These are phyloP conservation scores for Erodium trifolium DNA, from an alignment of 441 rosid genomes.

Conservation along the genomic window DNA sequence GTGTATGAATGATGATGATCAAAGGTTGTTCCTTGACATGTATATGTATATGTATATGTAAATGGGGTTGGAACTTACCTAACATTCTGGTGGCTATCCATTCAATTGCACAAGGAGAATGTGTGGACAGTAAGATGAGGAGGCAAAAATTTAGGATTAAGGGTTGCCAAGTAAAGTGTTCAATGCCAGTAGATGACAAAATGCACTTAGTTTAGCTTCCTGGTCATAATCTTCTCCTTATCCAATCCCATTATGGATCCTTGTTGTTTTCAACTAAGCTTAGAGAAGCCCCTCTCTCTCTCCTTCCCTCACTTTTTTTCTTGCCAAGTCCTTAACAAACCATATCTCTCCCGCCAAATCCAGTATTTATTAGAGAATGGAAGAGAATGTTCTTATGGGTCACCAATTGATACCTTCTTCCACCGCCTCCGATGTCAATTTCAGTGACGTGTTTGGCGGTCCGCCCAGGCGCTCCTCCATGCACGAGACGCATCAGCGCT, in stretches of 20 bases:
- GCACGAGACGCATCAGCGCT: conserved; percentile 28
- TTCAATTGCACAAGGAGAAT: background rate
- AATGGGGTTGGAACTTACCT: too few relatives aligned
- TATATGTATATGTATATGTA: too few relatives aligned
- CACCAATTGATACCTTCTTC: conserved; percentile 15
- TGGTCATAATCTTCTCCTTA: conserved; percentile 12
- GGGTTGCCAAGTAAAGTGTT: conserved; percentile 26
- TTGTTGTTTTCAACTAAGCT: background rate
- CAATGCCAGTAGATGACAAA: conserved; percentile 14
- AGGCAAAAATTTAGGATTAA: conserved; percentile 20
- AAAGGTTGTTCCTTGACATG: background rate
- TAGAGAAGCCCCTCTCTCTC: conserved; percentile 11
- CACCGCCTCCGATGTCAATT: conserved; percentile 48
- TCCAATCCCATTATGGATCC: conserved; percentile 16
- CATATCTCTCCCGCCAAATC: conserved; percentile 33
- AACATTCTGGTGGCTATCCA: background rate
- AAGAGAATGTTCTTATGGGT: conserved; percentile 34
- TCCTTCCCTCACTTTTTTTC: conserved; percentile 9
- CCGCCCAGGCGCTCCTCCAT: conserved; percentile 65
- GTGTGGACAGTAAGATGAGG: background rate
- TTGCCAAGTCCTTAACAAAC: background rate
- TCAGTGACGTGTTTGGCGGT: conserved; percentile 85
- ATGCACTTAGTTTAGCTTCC: background rate
- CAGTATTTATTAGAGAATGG: conserved; percentile 22
- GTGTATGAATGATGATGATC: background rate